These are phyloP conservation scores for Xylona heveae DNA, from an alignment of 495 filamentous ascomycete species.

Conservation along the genomic window DNA sequence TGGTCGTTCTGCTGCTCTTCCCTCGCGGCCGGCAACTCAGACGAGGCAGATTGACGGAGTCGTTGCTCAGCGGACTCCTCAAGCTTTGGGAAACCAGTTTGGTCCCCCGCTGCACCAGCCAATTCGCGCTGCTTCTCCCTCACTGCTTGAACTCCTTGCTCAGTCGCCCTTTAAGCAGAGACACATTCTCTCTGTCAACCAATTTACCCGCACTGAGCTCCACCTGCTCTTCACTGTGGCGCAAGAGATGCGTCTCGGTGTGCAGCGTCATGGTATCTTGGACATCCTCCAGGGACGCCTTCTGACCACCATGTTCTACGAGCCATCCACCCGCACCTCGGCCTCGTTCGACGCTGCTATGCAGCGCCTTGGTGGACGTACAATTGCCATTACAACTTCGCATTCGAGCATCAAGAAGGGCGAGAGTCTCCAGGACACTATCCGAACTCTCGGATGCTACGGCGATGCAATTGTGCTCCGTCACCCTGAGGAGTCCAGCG, in stretches of 20 bases:
- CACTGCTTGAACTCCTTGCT: slow-evolving; percentile 47
- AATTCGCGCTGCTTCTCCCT: slow-evolving; percentile 25
- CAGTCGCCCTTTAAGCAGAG: slow-evolving; percentile 67
- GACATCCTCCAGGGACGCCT: slow-evolving; percentile 69
- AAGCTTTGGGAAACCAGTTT: slow-evolving; percentile 8
- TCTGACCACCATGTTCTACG: slow-evolving; percentile 85
- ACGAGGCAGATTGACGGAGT: not conserved
- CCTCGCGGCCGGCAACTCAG: not conserved
- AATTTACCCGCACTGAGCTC: slow-evolving; percentile 68
- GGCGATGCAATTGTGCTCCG: slow-evolving; percentile 85
- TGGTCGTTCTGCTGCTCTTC: not conserved
- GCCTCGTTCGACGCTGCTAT: slow-evolving; percentile 94
- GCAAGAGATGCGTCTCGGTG: slow-evolving; percentile 86
- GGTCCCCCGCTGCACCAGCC: slow-evolving; percentile 24
- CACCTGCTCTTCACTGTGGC: slow-evolving; percentile 90
- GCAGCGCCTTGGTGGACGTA: slow-evolving; percentile 82
- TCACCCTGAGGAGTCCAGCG: slow-evolving; percentile 63
- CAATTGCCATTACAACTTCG: slow-evolving; percentile 52
- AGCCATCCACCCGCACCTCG: slow-evolving; percentile 89
- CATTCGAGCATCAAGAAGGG: slow-evolving; percentile 82
- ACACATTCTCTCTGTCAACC: slow-evolving; percentile 73
- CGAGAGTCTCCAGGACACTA: slow-evolving; percentile 77
- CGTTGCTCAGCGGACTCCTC: not conserved
- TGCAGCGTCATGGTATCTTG: slow-evolving; percentile 73
- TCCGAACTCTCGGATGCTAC: slow-evolving; percentile 85